phyloP scores from a whole-genome alignment of 148 eudicot species.

The Diospyros kaki region DNA sequence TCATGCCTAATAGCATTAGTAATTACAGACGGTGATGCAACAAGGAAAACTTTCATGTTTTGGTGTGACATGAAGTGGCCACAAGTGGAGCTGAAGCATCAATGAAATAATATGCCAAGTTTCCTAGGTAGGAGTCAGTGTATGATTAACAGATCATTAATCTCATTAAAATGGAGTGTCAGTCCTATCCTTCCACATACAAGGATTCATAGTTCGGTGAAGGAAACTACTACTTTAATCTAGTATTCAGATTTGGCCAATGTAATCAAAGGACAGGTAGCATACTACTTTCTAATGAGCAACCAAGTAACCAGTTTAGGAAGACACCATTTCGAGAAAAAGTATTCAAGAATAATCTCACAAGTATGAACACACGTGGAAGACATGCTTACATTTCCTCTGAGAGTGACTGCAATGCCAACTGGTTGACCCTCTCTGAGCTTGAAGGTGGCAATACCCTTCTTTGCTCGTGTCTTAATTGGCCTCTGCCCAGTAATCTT shows the following conservation, averaged over 20 bases:
- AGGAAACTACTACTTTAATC: no score
- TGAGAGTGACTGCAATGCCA: slow-evolving; percentile 86
- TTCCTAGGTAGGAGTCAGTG: background rate
- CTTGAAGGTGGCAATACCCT: slow-evolving; percentile 87
- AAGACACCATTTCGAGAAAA: background rate
- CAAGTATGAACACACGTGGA: background rate
- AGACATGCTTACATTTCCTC: slow-evolving; percentile 66
- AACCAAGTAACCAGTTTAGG: background rate
- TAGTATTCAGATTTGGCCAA: no score
- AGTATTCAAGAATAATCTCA: background rate
- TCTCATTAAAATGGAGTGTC: no score
- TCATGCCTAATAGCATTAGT: background rate
- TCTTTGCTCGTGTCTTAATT: slow-evolving; percentile 82
- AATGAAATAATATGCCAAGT: background rate
- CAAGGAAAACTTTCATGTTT: background rate
- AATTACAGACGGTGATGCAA: background rate
- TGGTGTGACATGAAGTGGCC: background rate
- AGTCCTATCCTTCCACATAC: no score
- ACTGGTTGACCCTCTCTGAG: slow-evolving; percentile 79
- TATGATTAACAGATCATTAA: no score
- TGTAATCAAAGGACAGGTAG: background rate
- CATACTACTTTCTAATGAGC: background rate
- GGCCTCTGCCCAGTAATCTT: slow-evolving; percentile 89
- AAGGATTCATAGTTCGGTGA: no score
- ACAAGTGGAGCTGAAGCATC: slow-evolving; percentile 2